Conservation (phyloP, 1,284 basidiomycete genomes). For the Peniophora sp. region DNA sequence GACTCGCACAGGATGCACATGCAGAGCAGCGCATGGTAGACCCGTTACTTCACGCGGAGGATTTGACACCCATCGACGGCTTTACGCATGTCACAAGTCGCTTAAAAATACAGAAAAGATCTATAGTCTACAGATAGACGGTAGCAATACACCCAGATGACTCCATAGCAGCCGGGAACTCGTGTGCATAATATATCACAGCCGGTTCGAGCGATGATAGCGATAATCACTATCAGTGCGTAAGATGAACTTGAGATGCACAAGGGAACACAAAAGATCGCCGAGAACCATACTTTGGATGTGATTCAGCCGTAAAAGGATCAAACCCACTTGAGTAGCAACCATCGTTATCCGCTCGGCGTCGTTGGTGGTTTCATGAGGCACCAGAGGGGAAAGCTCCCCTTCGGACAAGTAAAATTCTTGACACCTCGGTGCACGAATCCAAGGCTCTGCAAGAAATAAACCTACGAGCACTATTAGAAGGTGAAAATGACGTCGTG, state of each 20-base stretch:
- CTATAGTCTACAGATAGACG: no score
- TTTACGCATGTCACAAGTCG: no score
- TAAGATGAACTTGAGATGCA: not conserved
- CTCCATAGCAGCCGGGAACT: no score
- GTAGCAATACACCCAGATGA: no score
- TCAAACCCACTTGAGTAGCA: no score
- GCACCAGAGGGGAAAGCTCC: conserved; percentile 3
- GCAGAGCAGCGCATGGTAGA: no score
- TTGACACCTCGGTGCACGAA: conserved; percentile 2
- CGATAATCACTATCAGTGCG: not conserved
- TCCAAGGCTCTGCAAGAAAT: conserved; percentile 2
- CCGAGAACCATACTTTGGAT: not conserved
- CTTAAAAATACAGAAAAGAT: no score
- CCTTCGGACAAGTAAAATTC: not conserved
- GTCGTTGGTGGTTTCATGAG: not conserved
- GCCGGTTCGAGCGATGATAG: not conserved
- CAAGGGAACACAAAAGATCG: not conserved
- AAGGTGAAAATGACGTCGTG: not conserved
- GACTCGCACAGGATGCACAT: no score
- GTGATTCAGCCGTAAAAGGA: no score
- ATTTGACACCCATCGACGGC: no score
- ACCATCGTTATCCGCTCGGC: not conserved
- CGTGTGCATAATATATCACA: no score
- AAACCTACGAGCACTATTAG: not conserved
- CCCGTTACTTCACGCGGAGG: no score